phyloP scores from a whole-genome alignment of 1,139 yeast genomes.

The Sugiyamaella neomexicana region DNA sequence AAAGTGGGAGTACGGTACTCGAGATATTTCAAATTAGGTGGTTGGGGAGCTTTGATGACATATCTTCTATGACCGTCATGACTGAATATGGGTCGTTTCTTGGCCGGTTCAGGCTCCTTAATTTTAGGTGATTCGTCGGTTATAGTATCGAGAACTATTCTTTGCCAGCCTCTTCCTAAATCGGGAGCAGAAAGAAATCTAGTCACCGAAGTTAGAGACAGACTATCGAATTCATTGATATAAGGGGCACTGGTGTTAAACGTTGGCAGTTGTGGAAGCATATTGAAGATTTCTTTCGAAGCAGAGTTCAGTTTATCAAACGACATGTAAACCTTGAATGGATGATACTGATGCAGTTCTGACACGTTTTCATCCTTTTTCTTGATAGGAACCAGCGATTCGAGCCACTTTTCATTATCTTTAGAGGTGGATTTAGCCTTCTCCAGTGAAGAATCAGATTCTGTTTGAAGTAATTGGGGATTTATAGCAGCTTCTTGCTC shows the following conservation, averaged over 20 bases:
- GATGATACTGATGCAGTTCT: constrained; percentile 28
- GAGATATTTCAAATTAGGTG: constrained; percentile 77
- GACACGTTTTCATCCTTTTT: constrained; percentile 3
- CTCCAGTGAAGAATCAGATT: background rate
- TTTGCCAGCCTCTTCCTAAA: constrained; percentile 37
- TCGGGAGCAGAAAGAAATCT: constrained; percentile 39
- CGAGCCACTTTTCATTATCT: constrained; percentile 11
- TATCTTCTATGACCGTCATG: constrained; percentile 30
- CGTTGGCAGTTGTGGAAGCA: constrained; percentile 31
- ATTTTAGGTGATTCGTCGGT: constrained; percentile 9
- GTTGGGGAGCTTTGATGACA: constrained; percentile 65
- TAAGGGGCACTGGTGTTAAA: constrained; percentile 33
- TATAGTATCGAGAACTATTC: constrained; percentile 34
- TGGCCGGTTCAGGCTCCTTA: constrained; percentile 1
- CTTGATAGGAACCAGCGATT: constrained; percentile 26
- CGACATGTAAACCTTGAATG: constrained; percentile 59
- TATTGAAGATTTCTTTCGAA: constrained; percentile 34
- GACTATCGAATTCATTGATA: constrained; percentile 36
- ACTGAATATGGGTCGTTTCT: constrained; percentile 20
- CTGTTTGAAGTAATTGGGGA: constrained; percentile 5
- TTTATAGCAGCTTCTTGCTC: background rate
- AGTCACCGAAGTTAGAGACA: constrained; percentile 38
- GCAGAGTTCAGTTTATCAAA: constrained; percentile 52
- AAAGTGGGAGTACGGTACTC: constrained; percentile 86
- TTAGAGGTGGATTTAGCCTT: background rate